Base-by-base conservation (phyloP, 441 rosid species). In the Sinapis alba region DNA sequence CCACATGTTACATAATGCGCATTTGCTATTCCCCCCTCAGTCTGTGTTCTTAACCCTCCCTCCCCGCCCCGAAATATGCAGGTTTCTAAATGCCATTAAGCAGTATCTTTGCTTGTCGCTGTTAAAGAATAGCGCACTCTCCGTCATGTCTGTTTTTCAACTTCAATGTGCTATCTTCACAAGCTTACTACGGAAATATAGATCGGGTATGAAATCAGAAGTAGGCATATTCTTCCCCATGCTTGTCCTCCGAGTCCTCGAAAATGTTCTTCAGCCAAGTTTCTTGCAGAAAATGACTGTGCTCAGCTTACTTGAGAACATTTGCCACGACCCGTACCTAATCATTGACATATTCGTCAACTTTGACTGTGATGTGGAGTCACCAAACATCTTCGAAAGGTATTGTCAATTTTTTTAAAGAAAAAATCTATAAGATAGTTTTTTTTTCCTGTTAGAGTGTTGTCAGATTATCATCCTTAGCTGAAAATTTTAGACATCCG, bases 341-440 rank as follows among this genome's bases (percentile, higher is more conserved):
- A 84, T 92, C 64, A 71, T 93, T 78, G 99, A 96, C 83, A 78
- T 93, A 80, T 96, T 96, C 75, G 98, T 96, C 71, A 96, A 96
- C 78, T 96, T 90, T 79, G 98, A 96, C 81, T 93, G 98, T 75
- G 97, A 96, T 74, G 89, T 93, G 79, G 98, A 96, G 78, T 82
- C 97, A 64, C 92, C 99, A n/a, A 93, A 95, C 80, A 89, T 95
- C 80, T 93, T 86, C 74, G 99, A 95, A 85, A 93, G 99, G 98
- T 95, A 88, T 71, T 80, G 8, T 5, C 57, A 64, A 4, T 24
- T 23, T 57, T 11, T 69, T 32, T 75, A n/a, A n/a, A n/a, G n/a
- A n/a, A n/a, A n/a, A n/a, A n/a, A n/a, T n/a, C n/a, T n/a, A n/a
- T 27, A 53, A 28, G 36, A 43, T 74, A 28, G 26, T 36, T 76